These are phyloP conservation scores for Zymoseptoria crescenta DNA, from an alignment of 2,329 filamentous ascomycete species.

Conservation along the genomic window DNA sequence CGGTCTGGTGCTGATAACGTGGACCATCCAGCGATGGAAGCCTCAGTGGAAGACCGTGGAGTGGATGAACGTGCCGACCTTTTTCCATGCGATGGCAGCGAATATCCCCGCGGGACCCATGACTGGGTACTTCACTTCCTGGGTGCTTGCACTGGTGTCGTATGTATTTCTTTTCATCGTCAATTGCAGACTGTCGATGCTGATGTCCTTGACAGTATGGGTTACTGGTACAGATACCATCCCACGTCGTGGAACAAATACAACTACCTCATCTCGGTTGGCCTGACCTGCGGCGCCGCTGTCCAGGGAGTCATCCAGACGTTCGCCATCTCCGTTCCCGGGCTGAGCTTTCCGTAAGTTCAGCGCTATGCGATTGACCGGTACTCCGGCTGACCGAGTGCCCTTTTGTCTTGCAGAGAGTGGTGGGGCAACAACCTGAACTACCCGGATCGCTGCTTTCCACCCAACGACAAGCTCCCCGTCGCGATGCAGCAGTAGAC, in stretches of 20 bases:
- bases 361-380: too few species aligned
- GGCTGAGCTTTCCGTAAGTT: neutral
- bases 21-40: conserved; percentile 7
- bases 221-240: conserved; percentile 10
- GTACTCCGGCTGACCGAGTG: neutral
- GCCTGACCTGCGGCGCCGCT: conserved; percentile 5
- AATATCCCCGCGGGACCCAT: conserved; percentile 9
- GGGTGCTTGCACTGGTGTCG: conserved; percentile 6
- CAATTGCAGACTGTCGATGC: neutral
- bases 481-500: neutral
- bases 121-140: conserved; percentile 7
- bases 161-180: neutral
- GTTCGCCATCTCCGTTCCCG: neutral
- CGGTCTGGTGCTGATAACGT: conserved; percentile 7
- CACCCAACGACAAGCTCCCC: neutral
- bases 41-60: conserved; percentile 11
- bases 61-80: conserved; percentile 6
- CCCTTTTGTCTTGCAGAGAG: neutral
- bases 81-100: conserved; percentile 7
- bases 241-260: conserved; percentile 13
- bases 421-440: neutral
- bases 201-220: conserved; percentile 5
- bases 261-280: conserved; percentile 9
- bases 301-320: neutral
- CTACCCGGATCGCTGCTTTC: neutral